phyloP scores from a whole-genome alignment of 371 early-diverging fungal genomes.

The Mucor sp. region DNA sequence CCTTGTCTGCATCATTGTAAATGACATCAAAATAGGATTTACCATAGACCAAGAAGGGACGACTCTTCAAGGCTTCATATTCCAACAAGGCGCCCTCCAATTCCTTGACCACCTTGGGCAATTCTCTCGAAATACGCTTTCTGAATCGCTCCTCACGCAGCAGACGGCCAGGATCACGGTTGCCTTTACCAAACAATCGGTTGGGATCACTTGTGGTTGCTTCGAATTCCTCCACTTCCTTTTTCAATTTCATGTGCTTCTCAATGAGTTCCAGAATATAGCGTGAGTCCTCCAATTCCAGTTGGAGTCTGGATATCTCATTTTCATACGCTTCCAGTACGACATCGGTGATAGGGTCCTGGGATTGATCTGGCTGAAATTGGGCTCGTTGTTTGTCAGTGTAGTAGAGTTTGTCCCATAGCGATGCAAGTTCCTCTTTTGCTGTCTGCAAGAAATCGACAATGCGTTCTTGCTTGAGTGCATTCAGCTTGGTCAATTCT shows the following conservation, averaged over 20 bases:
- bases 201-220: slow-evolving; percentile 47
- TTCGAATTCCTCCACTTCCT: slow-evolving; percentile 47
- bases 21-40: slow-evolving; percentile 38
- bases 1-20: slow-evolving; percentile 6
- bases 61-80: slow-evolving; percentile 33
- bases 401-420: slow-evolving; percentile 50
- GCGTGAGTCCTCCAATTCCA: slow-evolving; percentile 39
- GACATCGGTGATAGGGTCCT: slow-evolving; percentile 21
- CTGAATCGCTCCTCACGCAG: slow-evolving; percentile 52
- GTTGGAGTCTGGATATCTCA: slow-evolving; percentile 36
- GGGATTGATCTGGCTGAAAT: slow-evolving; percentile 27
- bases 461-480: slow-evolving; percentile 39
- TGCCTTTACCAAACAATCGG: slow-evolving; percentile 47
- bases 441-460: slow-evolving; percentile 43
- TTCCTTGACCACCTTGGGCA: slow-evolving; percentile 46
- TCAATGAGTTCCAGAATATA: slow-evolving; percentile 45
- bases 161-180: slow-evolving; percentile 50
- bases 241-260: slow-evolving; percentile 39
- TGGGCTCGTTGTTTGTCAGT: slow-evolving; percentile 29
- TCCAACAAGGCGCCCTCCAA: slow-evolving; percentile 42
- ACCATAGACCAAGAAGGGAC: slow-evolving; percentile 41
- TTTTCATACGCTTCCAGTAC: slow-evolving; percentile 37
- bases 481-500: slow-evolving; percentile 26
- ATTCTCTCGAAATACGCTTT: slow-evolving; percentile 41
- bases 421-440: slow-evolving; percentile 29